phyloP scores from a whole-genome alignment of 805 yeast genomes.

The Starmerella geochares region DNA sequence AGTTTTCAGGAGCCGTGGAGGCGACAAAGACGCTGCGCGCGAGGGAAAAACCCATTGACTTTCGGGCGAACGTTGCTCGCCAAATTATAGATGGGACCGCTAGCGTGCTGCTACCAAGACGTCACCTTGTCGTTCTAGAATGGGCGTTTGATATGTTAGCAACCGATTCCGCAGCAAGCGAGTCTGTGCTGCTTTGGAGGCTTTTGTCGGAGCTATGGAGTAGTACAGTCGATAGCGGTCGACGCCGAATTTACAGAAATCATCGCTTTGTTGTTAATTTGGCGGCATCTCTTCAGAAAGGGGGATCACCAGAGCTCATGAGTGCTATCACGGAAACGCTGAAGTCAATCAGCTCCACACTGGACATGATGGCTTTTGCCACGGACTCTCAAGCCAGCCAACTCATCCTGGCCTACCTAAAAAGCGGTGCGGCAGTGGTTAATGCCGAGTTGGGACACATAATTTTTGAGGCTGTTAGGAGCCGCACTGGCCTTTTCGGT shows the following conservation, averaged over 20 bases:
- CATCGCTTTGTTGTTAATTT: constrained; percentile 10
- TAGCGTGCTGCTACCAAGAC: constrained; percentile 29
- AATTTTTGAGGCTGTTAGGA: constrained; percentile 4
- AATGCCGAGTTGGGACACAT: constrained; percentile 1
- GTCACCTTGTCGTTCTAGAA: constrained; percentile 30
- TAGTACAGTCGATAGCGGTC: constrained; percentile 5
- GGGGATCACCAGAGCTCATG: not conserved
- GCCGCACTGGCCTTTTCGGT: constrained; percentile 8
- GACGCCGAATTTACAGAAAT: constrained; percentile 14
- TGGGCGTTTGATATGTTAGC: constrained; percentile 31
- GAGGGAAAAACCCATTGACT: constrained; percentile 20
- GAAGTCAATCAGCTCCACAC: not conserved
- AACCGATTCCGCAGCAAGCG: constrained; percentile 18
- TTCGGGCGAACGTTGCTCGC: constrained; percentile 24
- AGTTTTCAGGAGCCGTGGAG: constrained; percentile 14
- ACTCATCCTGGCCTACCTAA: constrained; percentile 15
- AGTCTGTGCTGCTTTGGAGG: constrained; percentile 21
- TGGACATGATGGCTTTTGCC: constrained; percentile 2
- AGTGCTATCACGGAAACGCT: not conserved
- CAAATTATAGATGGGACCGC: constrained; percentile 19
- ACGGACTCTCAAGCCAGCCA: constrained; percentile 14
- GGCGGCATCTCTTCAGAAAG: not conserved
- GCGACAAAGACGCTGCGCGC: constrained; percentile 30
- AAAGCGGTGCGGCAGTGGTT: not conserved
- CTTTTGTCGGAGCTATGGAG: constrained; percentile 15